A percentile compares a stretch with the other conserved stretches of the same genome.
phyloP scores from a whole-genome alignment of 495 filamentous ascomycete genomes.

The Penicillium antarcticum region DNA sequence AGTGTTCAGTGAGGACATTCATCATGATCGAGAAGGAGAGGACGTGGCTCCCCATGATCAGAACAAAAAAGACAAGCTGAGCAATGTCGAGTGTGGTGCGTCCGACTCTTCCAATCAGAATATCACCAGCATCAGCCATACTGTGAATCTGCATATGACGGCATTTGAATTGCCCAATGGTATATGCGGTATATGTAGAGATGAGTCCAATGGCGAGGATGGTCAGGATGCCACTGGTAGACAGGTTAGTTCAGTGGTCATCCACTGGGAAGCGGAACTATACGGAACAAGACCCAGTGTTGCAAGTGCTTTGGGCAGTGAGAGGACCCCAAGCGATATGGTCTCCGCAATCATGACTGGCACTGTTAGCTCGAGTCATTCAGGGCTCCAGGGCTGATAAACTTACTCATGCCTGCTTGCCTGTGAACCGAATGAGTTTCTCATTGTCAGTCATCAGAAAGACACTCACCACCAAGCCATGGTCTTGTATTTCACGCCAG shows the following conservation, averaged over 20 bases:
- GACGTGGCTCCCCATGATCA: constrained; percentile 72
- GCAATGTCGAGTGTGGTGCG: constrained; percentile 55
- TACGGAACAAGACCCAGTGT: constrained; percentile 54
- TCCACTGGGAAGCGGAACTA: neutral
- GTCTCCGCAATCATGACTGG: constrained; percentile 61
- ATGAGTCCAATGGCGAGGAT: constrained; percentile 60
- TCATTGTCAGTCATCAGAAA: neutral
- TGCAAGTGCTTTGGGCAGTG: constrained; percentile 55
- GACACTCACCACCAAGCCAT: constrained; percentile 36
- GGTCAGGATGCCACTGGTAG: constrained; percentile 46
- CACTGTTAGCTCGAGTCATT: constrained; percentile 1
- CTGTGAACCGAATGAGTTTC: constrained; percentile 9
- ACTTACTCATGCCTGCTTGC: constrained; percentile 34
- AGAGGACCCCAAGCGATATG: constrained; percentile 59
- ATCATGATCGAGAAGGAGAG: constrained; percentile 70
- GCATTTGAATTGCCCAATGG: constrained; percentile 67
- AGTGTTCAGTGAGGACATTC: constrained; percentile 58
- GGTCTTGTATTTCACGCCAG: constrained; percentile 30
- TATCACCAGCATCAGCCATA: constrained; percentile 62
- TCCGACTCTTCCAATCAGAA: constrained; percentile 57
- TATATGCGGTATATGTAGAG: constrained; percentile 69
- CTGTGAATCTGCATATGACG: constrained; percentile 58
- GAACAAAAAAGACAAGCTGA: constrained; percentile 60
- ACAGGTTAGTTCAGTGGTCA: constrained; percentile 46
- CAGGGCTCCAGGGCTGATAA: neutral